phyloP scores from a whole-genome alignment of 148 eudicot species.

The Arctostaphylos glauca region DNA sequence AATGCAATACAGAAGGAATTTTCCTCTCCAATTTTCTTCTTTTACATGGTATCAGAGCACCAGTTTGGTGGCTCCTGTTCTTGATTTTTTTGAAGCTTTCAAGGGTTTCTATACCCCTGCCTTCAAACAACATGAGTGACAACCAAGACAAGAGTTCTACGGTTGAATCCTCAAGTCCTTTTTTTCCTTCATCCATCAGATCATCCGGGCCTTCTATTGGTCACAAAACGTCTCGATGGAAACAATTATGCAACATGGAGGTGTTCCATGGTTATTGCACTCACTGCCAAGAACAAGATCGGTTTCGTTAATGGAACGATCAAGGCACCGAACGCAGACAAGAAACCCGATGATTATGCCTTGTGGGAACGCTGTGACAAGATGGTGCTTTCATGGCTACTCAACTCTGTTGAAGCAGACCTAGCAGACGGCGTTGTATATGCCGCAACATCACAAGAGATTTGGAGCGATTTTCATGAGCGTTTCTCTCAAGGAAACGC shows the following conservation, averaged over 20 bases:
- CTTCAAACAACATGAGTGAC: too few species aligned
- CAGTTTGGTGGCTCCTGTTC: neutral
- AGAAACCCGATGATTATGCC: neutral
- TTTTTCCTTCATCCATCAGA: neutral
- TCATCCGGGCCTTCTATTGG: neutral
- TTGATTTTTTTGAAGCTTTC: too few species aligned
- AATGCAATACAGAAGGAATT: too few species aligned
- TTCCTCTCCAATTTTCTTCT: neutral
- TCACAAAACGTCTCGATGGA: neutral
- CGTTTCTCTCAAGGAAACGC: neutral
- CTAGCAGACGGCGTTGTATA: neutral
- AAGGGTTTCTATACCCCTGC: too few species aligned
- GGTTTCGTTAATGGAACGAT: neutral
- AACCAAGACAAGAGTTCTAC: too few species aligned
- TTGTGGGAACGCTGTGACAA: neutral
- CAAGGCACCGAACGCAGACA: neutral
- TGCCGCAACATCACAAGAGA: neutral
- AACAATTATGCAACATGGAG: neutral
- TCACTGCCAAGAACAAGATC: neutral
- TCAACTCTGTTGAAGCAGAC: neutral
- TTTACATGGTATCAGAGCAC: neutral
- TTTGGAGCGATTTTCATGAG: neutral
- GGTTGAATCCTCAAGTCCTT: too few species aligned
- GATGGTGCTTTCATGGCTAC: neutral
- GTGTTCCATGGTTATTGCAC: neutral